Evolutionary conservation across 768 basidiomycete species (phyloP).

Genomic region (Neoboletus brunneissimus): DNA sequence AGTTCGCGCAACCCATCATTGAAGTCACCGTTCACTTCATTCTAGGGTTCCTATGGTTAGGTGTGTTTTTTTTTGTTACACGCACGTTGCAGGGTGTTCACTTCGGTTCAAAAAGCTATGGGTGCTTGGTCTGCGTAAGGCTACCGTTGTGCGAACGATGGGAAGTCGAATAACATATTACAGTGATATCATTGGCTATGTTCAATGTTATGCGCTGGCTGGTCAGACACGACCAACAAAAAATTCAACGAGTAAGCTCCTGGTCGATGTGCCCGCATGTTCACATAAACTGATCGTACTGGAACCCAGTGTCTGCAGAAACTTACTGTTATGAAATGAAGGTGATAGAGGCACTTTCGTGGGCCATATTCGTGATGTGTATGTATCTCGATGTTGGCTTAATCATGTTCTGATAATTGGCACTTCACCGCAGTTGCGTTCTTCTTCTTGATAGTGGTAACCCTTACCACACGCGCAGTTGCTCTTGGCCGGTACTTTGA

Average conservation of each 20-base stretch:
- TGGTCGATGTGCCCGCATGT: background rate
- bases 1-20: slow-evolving; percentile 66
- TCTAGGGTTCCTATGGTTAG: slow-evolving; percentile 64
- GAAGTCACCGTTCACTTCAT: slow-evolving; percentile 57
- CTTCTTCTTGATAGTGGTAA: slow-evolving; percentile 54
- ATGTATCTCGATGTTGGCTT: slow-evolving; percentile 17
- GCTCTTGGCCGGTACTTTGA: slow-evolving; percentile 29
- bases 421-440: slow-evolving; percentile 34
- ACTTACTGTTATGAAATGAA: slow-evolving; percentile 78
- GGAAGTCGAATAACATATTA: slow-evolving; percentile 3
- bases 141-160: background rate
- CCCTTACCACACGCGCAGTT: slow-evolving; percentile 46
- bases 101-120: slow-evolving; percentile 49
- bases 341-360: slow-evolving; percentile 74
- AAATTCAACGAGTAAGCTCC: slow-evolving; percentile 50
- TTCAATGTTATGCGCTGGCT: slow-evolving; percentile 55
- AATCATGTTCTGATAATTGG: background rate
- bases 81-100: background rate
- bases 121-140: slow-evolving; percentile 72
- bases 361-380: slow-evolving; percentile 63
- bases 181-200: slow-evolving; percentile 67
- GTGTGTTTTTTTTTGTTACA: slow-evolving; percentile 39
- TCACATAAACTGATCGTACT: slow-evolving; percentile 4
- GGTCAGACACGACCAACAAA: slow-evolving; percentile 47
- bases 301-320: slow-evolving; percentile 48